phyloP scores from a whole-genome alignment of 73 alveolate species.

The Tetrahymena malaccensis region DNA sequence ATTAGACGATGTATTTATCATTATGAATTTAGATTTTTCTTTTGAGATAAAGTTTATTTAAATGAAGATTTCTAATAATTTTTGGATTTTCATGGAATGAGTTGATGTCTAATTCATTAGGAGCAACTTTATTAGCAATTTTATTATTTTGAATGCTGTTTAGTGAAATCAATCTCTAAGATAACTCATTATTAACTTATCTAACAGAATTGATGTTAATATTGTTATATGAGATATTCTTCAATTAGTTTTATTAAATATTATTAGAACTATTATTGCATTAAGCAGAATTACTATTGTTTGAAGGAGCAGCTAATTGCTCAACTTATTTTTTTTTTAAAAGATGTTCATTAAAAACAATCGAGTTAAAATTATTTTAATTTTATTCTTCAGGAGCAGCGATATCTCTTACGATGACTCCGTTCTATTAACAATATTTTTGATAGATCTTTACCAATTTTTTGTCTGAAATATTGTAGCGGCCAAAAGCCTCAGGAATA shows the following conservation, averaged over 20 bases:
- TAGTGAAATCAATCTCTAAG: not conserved
- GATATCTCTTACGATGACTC: not conserved
- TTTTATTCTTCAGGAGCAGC: not conserved
- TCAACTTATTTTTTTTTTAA: not conserved
- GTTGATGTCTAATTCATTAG: not conserved
- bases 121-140: not conserved
- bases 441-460: not conserved
- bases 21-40: not conserved
- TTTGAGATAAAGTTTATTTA: not conserved
- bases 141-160: not conserved
- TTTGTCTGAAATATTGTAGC: not conserved
- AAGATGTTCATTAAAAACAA: not conserved
- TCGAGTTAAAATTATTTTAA: not conserved
- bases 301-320: not conserved
- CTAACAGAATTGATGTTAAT: not conserved
- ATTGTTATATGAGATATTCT: not conserved
- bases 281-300: not conserved
- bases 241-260: not conserved
- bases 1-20: not conserved
- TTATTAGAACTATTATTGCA: not conserved
- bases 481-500: not conserved
- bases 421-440: not conserved
- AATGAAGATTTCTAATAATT: not conserved
- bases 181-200: not conserved
- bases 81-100: not conserved